Evolutionary conservation across 83 land plant genomes (phyloP), one percentile per base, ranked within the genome.

Genomic region (Larix sibirica): DNA sequence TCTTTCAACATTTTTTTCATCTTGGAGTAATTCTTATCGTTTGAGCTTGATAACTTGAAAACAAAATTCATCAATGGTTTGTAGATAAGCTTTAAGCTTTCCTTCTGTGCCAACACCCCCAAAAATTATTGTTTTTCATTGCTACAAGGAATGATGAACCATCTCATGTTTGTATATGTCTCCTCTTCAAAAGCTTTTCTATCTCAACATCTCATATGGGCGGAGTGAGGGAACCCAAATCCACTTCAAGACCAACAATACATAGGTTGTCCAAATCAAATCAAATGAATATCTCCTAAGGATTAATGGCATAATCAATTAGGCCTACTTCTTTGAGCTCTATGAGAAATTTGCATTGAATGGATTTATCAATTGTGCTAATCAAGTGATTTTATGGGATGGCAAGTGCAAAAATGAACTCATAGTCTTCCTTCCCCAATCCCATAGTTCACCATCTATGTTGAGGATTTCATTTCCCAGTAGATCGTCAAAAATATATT

Each of bases 391-490:
- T 44, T 44, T 44, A 44, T 44, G 47, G 47, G 7, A 8, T 44
- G 47, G 47, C 47, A 8, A 44, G 47, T 66, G 23, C 18, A 63
- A 14, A 23, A 64, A 42, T 6, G 40, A 20, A 42, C 70, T 62
- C 10, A 68, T 42, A 14, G 47, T 20, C 70, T 79, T 64, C 23
- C 85, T 31, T 82, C 64, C 73, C 42, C 26, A 5, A 18, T 3
- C 24, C 88, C 88, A 86, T 14, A 47, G 38, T 31, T 86, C 68
- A 56, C 81, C 82, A 16, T 86, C 85, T 40, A 26, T 59, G 82
- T 83, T 83, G 82, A 86, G 83, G 59, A 86, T 86, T 6, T 82
- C 88, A n/a, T 84, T 31, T 23, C 88, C 88, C 36, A 86, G 86
- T 4, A 83, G 50, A 65, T 86, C 88, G 36, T 70, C 78, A 16